Evolutionary conservation across 73 alveolate species (phyloP).

Genomic region (Blepharisma japonicum): DNA sequence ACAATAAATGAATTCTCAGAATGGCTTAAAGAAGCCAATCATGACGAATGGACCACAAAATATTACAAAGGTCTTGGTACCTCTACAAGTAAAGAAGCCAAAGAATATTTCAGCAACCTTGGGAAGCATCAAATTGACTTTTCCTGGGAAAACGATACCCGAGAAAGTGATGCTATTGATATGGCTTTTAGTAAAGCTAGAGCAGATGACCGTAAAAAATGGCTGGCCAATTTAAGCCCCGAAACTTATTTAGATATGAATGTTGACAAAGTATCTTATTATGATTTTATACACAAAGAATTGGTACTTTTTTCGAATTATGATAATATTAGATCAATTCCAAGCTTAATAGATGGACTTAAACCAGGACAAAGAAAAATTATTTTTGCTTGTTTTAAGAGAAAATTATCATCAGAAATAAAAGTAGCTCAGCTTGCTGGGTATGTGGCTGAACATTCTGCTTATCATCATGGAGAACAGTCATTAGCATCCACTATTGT

Average conservation of each 20-base stretch:
- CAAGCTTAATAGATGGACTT: conserved; percentile 96
- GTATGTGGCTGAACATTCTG: conserved; percentile 99
- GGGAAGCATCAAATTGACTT: conserved; percentile 86
- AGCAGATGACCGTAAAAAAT: conserved; percentile 97
- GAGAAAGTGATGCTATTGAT: conserved; percentile 97
- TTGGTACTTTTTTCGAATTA: conserved; percentile 73
- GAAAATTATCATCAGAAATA: conserved; percentile 92
- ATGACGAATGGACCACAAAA: conserved; percentile 90
- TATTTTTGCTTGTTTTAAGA: conserved; percentile 94
- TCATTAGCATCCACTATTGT: conserved; percentile 93
- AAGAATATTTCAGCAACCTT: conserved; percentile 95
- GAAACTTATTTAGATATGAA: conserved; percentile 59
- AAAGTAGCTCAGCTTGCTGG: conserved; percentile 99
- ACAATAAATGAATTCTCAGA: conserved; percentile 96
- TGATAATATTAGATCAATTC: conserved; percentile 92
- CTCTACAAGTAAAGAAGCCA: conserved; percentile 97
- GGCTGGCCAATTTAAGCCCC: conserved; percentile 73
- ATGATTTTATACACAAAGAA: conserved; percentile 97
- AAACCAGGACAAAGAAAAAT: conserved; percentile 99
- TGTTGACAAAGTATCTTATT: conserved; percentile 68
- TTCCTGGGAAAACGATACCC: conserved; percentile 71
- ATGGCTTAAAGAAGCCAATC: conserved; percentile 84
- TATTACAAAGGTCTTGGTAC: conserved; percentile 99
- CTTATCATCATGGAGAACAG: conserved; percentile 99
- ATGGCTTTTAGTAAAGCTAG: conserved; percentile 95